A percentile compares a stretch with the other conserved stretches of the same genome.
Evolutionary conservation across 2,329 filamentous ascomycete genomes (phyloP).

Genomic region (Beauveria sp.): DNA sequence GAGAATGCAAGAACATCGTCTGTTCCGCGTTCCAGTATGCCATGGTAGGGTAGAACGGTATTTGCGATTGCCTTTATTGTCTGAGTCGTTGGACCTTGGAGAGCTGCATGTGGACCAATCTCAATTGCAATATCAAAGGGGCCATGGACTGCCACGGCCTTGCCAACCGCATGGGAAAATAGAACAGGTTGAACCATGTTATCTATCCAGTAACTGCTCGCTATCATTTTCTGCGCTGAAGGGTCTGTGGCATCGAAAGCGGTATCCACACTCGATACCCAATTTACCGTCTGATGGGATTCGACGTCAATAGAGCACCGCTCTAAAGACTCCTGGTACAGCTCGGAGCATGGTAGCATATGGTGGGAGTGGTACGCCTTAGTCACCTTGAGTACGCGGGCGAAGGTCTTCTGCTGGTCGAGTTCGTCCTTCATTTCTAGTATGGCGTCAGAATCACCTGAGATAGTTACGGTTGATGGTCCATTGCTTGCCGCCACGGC

Average conservation of each 20-base stretch:
- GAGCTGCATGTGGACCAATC: slow-evolving; percentile 39
- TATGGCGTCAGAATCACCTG: slow-evolving; percentile 15
- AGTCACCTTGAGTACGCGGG: slow-evolving; percentile 15
- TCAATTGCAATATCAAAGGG: slow-evolving; percentile 30
- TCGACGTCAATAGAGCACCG: slow-evolving; percentile 4
- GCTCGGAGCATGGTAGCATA: slow-evolving; percentile 11
- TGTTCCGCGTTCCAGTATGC: slow-evolving; percentile 25
- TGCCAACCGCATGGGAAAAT: slow-evolving; percentile 23
- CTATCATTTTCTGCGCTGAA: slow-evolving; percentile 1
- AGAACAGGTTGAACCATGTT: slow-evolving; percentile 29
- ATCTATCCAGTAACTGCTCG: slow-evolving; percentile 26
- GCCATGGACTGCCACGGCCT: slow-evolving; percentile 12
- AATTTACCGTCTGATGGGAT: slow-evolving; percentile 6
- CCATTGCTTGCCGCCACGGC: slow-evolving; percentile 20
- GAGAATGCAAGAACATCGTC: no score
- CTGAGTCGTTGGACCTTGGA: slow-evolving; percentile 31
- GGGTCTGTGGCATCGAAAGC: slow-evolving; percentile 11
- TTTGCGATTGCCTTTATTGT: slow-evolving; percentile 25
- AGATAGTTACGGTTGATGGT: slow-evolving; percentile 17
- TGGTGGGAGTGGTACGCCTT: slow-evolving; percentile 15
- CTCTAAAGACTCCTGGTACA: slow-evolving; percentile 9
- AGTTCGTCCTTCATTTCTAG: slow-evolving; percentile 12
- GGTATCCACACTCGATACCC: slow-evolving; percentile 14
- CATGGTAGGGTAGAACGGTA: slow-evolving; percentile 31
- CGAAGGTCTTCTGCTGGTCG: slow-evolving; percentile 14